Base-by-base conservation (phyloP, 2,329 filamentous ascomycete genomes). In the Septoria petroselini region DNA sequence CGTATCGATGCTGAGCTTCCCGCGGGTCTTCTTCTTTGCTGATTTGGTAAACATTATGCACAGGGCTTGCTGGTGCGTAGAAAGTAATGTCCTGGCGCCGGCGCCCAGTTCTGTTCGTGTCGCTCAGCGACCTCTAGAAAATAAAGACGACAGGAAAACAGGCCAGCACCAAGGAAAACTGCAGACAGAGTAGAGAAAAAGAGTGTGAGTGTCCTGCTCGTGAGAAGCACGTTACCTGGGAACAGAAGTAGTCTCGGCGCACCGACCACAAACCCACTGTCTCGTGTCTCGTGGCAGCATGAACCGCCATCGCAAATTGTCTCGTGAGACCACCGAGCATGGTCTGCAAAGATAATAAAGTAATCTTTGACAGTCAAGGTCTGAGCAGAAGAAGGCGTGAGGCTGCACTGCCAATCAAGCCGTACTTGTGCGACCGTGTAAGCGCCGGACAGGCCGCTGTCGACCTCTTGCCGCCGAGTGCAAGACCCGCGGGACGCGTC, bases 1-100 rank as follows among this genome's bases (percentile, higher is more conserved):
- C 2, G 86, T 90, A 56, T 88, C 81, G 15, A 89, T 55, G n/a
- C 52, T 55, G 29, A 60, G 50, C 37, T 58, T 57, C 25, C 52
- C 55, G 34, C 51, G 46, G 7, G 43, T 45, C 34, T 43, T 46
- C 23, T 48, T 33, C 14, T 43, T 39, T 30, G 38, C 41, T 25
- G 25, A 34, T 21, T 40, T 39, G 37, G 15, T 35, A 41, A 51
- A 48, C 49, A 52, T 52, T 12, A 23, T 41, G 35, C 11, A 7
- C 11, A 9, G n/a, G n/a, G 11, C 9, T 12, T 8, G 35, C 17
- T 21, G 35, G 4, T 12, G n/a, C 12, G 33, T 35, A 19, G 35
- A 19, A 38, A 5, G 14, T 37, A 5, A 5, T 27, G 23, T 8
- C 7, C 7, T 38, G 17, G 35, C 35, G 35, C 35, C 35, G 19